Evolutionary conservation across 23 red algal species (phyloP), one percentile per base, ranked within the genome.

Genomic region (Gracilaria caudata): DNA sequence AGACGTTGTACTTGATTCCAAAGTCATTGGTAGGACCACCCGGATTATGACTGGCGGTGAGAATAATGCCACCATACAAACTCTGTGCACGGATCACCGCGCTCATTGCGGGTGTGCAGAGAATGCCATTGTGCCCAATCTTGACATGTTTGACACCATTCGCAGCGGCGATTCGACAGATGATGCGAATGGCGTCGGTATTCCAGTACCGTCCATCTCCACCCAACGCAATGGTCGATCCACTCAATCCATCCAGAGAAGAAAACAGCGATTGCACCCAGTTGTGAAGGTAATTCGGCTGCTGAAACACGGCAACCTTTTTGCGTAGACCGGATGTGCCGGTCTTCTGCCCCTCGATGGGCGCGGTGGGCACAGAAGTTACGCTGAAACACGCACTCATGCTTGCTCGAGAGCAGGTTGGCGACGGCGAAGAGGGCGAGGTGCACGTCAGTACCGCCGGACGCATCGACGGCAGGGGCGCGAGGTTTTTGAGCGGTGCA

Each of bases 201-300:
- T 93, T 99, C 84, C 82, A 99, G 54, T 90, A 99, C 33, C 97
- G 84, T 26, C 97, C 97, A 74, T 99, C 97, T 9, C 97, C 97
- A 33, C 97, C 97, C 1, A 99, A 82, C 0, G 86, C 90, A 45
- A 98, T 47, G 30, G 90, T 93, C 4, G 65, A 23, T 28, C 90
- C 97, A 57, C 59, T 51, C 3, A 98, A 70, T 45, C 73, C 92
- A 32, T 77, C 72, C 2, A 99, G 80, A 5, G 97, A 77, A 57
- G 73, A 54, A 81, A 95, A 96, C 16, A 99, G 80, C 5, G 91
- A 88, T 81, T 99, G 93, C 29, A 99, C 97, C 81, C 87, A 99
- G 44, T 89, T 91, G 16, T 84, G 90, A n/a, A 99, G 88, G 51
- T 94, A 95, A 61, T 92, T 90, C 11, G 74, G 85, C 26, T 94